Percentiles rank a stretch among this genome's conserved stretches.
These are phyloP conservation scores for Paraphysoderma sedebokerense DNA, from an alignment of 371 early-diverging fungal genomes.

Conservation along the genomic window DNA sequence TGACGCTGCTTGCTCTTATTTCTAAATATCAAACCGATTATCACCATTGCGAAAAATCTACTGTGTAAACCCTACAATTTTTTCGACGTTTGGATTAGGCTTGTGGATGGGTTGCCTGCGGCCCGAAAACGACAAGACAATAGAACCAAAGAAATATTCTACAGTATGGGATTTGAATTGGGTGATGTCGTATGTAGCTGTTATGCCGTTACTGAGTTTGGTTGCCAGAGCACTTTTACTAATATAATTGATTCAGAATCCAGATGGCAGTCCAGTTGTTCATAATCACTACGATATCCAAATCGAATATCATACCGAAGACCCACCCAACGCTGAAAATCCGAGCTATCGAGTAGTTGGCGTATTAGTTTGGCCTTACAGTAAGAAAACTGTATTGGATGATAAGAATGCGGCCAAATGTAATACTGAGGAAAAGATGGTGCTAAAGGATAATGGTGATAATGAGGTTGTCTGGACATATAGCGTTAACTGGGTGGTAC, in stretches of 20 bases:
- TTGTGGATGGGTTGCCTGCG: constrained; percentile 88
- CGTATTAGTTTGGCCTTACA: constrained; percentile 52
- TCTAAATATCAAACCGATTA: no score
- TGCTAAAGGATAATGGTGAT: constrained; percentile 25
- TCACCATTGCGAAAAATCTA: no score
- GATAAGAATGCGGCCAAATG: constrained; percentile 19
- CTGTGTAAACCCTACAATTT: no score
- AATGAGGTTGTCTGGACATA: constrained; percentile 62
- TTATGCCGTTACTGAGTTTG: constrained; percentile 8
- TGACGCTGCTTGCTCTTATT: no score
- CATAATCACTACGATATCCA: constrained; percentile 81
- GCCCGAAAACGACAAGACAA: constrained; percentile 43
- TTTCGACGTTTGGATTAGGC: no score
- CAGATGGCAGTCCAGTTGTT: not conserved
- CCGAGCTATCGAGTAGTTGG: constrained; percentile 71
- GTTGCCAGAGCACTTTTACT: no score
- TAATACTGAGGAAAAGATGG: constrained; percentile 18
- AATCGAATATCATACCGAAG: constrained; percentile 56
- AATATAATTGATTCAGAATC: not conserved
- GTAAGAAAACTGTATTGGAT: constrained; percentile 24
- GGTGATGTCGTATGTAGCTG: constrained; percentile 15
- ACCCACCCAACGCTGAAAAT: no score
- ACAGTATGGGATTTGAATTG: constrained; percentile 62
- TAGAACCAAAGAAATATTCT: constrained; percentile 35
- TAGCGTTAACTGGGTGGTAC: constrained; percentile 62